Evolutionary conservation across 192 early-diverging fungal genomes (phyloP), one percentile per base, ranked within the genome.

Genomic region (Backusella sp.): DNA sequence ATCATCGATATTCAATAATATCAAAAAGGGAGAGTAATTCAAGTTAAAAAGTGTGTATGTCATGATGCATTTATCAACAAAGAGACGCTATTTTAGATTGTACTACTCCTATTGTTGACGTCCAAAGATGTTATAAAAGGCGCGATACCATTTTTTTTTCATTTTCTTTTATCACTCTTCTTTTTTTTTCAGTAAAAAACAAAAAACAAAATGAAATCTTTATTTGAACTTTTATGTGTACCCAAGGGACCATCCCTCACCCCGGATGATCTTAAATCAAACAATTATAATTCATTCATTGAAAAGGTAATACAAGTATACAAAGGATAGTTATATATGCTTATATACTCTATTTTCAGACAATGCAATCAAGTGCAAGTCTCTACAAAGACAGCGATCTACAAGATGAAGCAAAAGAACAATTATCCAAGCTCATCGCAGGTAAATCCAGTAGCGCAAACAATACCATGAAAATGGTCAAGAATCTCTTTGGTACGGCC

Each of bases 401-500:
- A 0, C 56, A 70, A 15, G 35, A 74, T 19, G 35, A 79, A 65
- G 71, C 66, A 4, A n/a, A 34, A 23, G 17, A 21, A 34, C 37
- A 53, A 7, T 15, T 79, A 21, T 11, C 30, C 6, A 79, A 53
- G 5, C 21, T 68, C 7, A 32, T 79, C 6, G 52, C 35, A 28
- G 30, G 11, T 46, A 81, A 81, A 66, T 83, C 82, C 8, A 52
- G 69, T 32, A 74, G 59, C 19, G 52, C 68, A 15, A 72, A 21
- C 5, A 83, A 83, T 19, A 76, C 78, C 6, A 11, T 66, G 0
- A 56, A 73, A 21, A 79, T 70, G 0, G 59, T 83, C 11, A 42
- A 77, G 11, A 56, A 71, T 19, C 76, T 83, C 56, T 77, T 83
- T 34, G 59, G 56, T 11, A 73, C 56, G 0, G 75, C 77, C 9